Evolutionary conservation across 192 early-diverging fungal genomes (phyloP).

Genomic region (Thamnidium elegans): DNA sequence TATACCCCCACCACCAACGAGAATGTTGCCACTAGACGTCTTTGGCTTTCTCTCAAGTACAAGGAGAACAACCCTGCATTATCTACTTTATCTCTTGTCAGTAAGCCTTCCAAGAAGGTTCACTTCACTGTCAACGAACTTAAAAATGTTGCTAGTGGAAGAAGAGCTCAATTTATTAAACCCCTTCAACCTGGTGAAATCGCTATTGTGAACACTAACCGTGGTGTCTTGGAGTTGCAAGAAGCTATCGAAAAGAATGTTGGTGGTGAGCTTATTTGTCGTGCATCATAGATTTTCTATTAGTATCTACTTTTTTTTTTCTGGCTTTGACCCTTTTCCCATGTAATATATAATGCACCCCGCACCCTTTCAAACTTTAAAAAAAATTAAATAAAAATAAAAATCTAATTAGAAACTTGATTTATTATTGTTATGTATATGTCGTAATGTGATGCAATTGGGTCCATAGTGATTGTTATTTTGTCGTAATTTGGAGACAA

Average conservation of each 20-base stretch:
- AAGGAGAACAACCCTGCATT: slow-evolving; percentile 78
- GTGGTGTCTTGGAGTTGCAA: slow-evolving; percentile 87
- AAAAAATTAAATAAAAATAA: too few relatives aligned
- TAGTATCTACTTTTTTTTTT: too few relatives aligned
- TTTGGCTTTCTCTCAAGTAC: slow-evolving; percentile 97
- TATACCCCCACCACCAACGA: slow-evolving; percentile 76
- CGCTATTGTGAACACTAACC: slow-evolving; percentile 81
- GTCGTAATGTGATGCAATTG: too few relatives aligned
- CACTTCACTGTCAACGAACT: slow-evolving; percentile 80
- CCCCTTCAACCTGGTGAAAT: slow-evolving; percentile 87
- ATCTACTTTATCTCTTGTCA: slow-evolving; percentile 72
- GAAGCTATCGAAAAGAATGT: slow-evolving; percentile 82
- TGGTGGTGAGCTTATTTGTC: slow-evolving; percentile 86
- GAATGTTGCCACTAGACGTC: slow-evolving; percentile 77
- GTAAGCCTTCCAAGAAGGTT: slow-evolving; percentile 82
- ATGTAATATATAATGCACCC: too few relatives aligned
- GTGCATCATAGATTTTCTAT: slow-evolving; percentile 35
- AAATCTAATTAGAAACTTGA: too few relatives aligned
- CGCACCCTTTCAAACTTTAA: too few relatives aligned
- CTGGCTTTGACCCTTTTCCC: too few relatives aligned
- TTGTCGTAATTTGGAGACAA: too few relatives aligned
- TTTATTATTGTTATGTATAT: too few relatives aligned
- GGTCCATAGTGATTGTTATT: too few relatives aligned
- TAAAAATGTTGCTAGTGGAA: slow-evolving; percentile 69
- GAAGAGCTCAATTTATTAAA: slow-evolving; percentile 73